Conservation (phyloP, 148 eudicot species). For the Chenopodium suecicum region DNA sequence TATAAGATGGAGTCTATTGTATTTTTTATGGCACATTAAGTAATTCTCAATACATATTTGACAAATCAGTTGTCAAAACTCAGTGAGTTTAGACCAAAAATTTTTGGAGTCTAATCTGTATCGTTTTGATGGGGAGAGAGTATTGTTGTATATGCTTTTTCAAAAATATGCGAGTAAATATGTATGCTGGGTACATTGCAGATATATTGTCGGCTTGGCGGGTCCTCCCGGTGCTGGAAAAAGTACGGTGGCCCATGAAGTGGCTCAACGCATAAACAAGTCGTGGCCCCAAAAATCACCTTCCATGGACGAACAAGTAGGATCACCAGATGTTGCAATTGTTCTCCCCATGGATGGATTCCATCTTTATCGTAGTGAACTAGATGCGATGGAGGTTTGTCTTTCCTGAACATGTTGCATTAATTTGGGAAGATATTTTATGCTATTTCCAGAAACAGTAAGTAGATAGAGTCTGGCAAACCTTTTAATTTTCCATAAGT, state of each 20-base stretch:
- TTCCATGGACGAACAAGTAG: slow-evolving; percentile 58
- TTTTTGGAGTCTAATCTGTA: background rate
- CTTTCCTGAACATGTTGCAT: background rate
- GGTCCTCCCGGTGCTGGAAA: slow-evolving; percentile 99
- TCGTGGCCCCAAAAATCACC: slow-evolving; percentile 72
- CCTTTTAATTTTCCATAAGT: background rate
- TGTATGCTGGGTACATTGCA: slow-evolving; percentile 34
- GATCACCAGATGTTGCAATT: slow-evolving; percentile 66
- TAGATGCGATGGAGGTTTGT: slow-evolving; percentile 90
- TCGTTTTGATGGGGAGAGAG: background rate
- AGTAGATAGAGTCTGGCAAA: background rate
- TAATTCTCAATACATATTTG: too few relatives aligned
- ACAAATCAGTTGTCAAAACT: background rate
- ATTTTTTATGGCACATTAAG: too few relatives aligned
- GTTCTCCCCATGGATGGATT: slow-evolving; percentile 99
- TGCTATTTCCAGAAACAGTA: background rate
- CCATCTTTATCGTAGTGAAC: slow-evolving; percentile 91
- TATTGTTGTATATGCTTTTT: background rate
- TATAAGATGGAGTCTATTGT: background rate
- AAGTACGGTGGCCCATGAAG: slow-evolving; percentile 85
- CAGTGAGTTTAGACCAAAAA: background rate
- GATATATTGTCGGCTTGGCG: slow-evolving; percentile 88
- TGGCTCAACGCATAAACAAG: slow-evolving; percentile 70
- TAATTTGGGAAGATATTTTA: background rate
- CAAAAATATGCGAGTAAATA: background rate